These are phyloP conservation scores for Sarcomyxa edulis DNA, from an alignment of 768 basidiomycete genomes.

Conservation along the genomic window DNA sequence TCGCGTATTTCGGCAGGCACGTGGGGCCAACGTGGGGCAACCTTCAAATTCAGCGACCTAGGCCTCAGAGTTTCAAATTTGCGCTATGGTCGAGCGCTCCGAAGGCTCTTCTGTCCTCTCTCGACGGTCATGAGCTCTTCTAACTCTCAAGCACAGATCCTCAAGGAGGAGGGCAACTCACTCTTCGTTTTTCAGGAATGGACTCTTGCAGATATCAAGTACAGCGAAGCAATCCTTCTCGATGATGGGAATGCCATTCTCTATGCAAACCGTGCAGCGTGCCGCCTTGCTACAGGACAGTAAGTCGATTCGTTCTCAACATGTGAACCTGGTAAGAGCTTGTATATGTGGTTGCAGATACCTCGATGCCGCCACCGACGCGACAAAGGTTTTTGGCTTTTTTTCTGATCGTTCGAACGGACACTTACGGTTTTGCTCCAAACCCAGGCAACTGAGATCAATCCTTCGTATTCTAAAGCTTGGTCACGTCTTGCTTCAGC, in stretches of 20 bases:
- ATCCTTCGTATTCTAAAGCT: conserved; percentile 35
- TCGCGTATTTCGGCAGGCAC: too few species aligned
- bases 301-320: neutral
- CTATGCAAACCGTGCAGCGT: conserved; percentile 17
- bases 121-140: too few species aligned
- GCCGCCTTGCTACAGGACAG: conserved; percentile 9
- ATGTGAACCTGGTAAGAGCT: too few species aligned
- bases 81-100: too few species aligned
- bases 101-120: too few species aligned
- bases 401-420: too few species aligned
- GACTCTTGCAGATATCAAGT: conserved; percentile 7
- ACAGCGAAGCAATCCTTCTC: conserved; percentile 8
- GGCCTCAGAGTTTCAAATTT: too few species aligned
- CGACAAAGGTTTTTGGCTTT: conserved; percentile 20
- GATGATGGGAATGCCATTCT: conserved; percentile 13
- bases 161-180: conserved; percentile 17
- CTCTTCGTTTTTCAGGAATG: conserved; percentile 13
- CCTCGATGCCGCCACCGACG: conserved; percentile 25
- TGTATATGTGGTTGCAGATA: conserved; percentile 20
- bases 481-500: conserved; percentile 35
- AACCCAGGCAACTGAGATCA: conserved; percentile 33
- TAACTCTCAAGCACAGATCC: too few species aligned
- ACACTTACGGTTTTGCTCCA: too few species aligned
- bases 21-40: too few species aligned
- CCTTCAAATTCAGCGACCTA: too few species aligned